Conservation (phyloP, 148 eudicot genomes). For the Persicaria tinctoria region DNA sequence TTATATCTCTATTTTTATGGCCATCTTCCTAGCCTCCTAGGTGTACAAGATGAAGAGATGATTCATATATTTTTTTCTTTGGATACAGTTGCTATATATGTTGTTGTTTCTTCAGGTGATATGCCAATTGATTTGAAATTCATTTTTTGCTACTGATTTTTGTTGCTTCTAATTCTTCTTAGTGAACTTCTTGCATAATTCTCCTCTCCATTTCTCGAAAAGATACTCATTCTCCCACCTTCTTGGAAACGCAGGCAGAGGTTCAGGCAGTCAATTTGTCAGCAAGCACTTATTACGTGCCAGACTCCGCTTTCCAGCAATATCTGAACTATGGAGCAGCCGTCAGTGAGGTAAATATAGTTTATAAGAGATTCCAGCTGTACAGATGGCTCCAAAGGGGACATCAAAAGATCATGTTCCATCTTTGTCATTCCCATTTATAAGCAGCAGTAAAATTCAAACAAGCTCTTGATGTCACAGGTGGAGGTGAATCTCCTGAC, state of each 20-base stretch:
- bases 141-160: neutral
- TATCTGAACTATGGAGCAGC: slow-evolving; percentile 92
- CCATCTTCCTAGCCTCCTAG: neutral
- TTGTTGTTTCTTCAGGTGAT: neutral
- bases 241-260: slow-evolving; percentile 41
- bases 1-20: neutral
- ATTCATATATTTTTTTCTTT: too few relatives aligned
- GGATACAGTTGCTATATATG: too few relatives aligned
- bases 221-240: neutral
- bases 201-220: neutral
- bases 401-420: neutral
- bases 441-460: neutral
- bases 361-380: too few relatives aligned
- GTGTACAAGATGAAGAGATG: neutral
- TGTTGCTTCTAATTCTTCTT: neutral
- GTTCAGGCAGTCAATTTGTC: slow-evolving; percentile 52
- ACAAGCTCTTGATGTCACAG: slow-evolving; percentile 27
- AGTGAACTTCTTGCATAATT: neutral
- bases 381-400: neutral
- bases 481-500: slow-evolving; percentile 83
- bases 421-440: too few relatives aligned
- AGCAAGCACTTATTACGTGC: slow-evolving; percentile 48
- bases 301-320: slow-evolving; percentile 38
- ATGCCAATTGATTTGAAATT: neutral
- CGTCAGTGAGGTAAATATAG: slow-evolving; percentile 66